Percentiles rank a stretch among this genome's conserved stretches.
Conservation (phyloP, 2,329 filamentous ascomycete species). For the Lasiodiplodia sp. region DNA sequence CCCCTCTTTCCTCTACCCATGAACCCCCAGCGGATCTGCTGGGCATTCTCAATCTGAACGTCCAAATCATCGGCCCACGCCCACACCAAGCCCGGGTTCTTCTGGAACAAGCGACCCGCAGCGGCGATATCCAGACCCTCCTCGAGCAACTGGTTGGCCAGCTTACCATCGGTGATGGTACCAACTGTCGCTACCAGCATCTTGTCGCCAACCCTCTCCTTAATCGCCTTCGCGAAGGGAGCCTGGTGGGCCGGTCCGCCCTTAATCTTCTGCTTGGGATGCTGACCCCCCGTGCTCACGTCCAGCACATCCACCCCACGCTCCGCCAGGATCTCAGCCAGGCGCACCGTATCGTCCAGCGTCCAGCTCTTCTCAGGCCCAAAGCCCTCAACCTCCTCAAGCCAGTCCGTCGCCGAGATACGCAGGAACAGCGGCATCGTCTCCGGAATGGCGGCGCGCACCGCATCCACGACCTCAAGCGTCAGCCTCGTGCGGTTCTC, state of each 20-base stretch:
- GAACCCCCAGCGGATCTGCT: constrained; percentile 72
- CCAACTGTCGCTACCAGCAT: constrained; percentile 79
- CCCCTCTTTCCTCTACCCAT: constrained; percentile 54
- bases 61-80: constrained; percentile 75
- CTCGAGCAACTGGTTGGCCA: constrained; percentile 69
- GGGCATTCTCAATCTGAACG: constrained; percentile 74
- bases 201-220: constrained; percentile 73
- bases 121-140: constrained; percentile 72
- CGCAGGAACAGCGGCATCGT: constrained; percentile 76
- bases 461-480: constrained; percentile 70
- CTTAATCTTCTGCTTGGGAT: constrained; percentile 66
- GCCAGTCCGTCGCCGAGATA: constrained; percentile 78
- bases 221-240: constrained; percentile 74
- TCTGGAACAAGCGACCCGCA: constrained; percentile 77
- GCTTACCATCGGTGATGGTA: constrained; percentile 71
- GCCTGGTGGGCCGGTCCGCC: constrained; percentile 75
- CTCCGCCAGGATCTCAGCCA: constrained; percentile 72
- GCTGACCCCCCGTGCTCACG: constrained; percentile 78
- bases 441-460: constrained; percentile 68
- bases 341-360: constrained; percentile 66
- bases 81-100: constrained; percentile 81
- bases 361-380: constrained; percentile 68
- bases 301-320: constrained; percentile 84
- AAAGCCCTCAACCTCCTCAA: constrained; percentile 62
- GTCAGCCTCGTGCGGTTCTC: constrained; percentile 75